Evolutionary conservation across 2,329 filamentous ascomycete species (phyloP).

Genomic region (Nemania serpens): DNA sequence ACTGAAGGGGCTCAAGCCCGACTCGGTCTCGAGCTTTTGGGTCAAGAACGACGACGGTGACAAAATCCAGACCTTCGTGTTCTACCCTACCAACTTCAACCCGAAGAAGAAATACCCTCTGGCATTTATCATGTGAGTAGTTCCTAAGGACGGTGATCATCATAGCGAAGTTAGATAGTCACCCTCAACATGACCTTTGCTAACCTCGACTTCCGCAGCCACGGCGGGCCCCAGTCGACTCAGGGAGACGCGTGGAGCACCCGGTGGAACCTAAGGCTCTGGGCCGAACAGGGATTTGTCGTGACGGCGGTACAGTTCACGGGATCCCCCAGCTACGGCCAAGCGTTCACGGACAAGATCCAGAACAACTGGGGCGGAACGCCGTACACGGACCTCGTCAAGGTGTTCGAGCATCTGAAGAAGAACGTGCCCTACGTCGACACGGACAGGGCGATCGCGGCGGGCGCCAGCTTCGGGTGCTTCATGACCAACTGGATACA

Average conservation of each 20-base stretch:
- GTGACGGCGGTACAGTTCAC: conserved; percentile 23
- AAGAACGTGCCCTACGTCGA: conserved; percentile 25
- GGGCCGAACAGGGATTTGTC: conserved; percentile 25
- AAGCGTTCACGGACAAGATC: conserved; percentile 26
- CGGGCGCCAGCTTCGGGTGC: conserved; percentile 21
- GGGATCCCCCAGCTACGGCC: conserved; percentile 22
- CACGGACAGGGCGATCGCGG: conserved; percentile 25
- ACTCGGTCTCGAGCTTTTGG: conserved; percentile 25
- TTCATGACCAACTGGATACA: conserved; percentile 29
- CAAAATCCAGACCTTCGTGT: conserved; percentile 23
- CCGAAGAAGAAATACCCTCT: conserved; percentile 22
- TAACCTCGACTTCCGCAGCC: conserved; percentile 2
- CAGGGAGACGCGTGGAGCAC: conserved; percentile 23
- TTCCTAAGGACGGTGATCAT: too few species aligned
- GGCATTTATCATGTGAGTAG: conserved; percentile 22
- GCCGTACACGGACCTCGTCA: conserved; percentile 23
- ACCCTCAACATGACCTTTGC: not conserved
- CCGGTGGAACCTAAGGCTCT: conserved; percentile 25
- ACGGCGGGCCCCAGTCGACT: conserved; percentile 24
- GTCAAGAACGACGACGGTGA: conserved; percentile 24
- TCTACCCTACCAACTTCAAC: conserved; percentile 20
- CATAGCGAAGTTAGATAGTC: too few species aligned
- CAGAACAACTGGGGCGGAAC: conserved; percentile 27
- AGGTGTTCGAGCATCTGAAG: conserved; percentile 23
- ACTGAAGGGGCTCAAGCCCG: conserved; percentile 18